A percentile compares a stretch with the other conserved stretches of the same genome.
These are phyloP conservation scores for Magnusiomyces tetraspermus DNA, from an alignment of 1,139 yeast species.

Conservation along the genomic window DNA sequence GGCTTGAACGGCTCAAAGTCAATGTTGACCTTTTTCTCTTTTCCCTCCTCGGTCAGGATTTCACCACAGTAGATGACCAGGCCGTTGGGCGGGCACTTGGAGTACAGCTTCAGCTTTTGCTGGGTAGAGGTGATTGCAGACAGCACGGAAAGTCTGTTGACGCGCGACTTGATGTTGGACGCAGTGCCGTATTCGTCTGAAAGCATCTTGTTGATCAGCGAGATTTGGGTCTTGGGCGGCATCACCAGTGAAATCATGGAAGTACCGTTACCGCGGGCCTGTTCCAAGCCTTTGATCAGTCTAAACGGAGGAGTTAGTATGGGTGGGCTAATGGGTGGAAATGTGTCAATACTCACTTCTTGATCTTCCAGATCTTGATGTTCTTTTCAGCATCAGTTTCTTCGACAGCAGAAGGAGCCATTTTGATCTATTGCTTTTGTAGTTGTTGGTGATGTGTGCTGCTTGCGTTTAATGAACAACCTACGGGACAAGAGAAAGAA, in stretches of 20 bases:
- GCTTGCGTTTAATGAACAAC: too few relatives aligned
- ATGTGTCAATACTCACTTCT: constrained; percentile 39
- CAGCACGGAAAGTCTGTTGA: constrained; percentile 91
- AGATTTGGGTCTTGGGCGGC: constrained; percentile 87
- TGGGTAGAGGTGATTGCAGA: constrained; percentile 98
- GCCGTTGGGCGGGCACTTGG: constrained; percentile 85
- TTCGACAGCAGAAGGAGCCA: constrained; percentile 23
- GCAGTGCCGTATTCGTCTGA: constrained; percentile 99
- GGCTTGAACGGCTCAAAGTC: constrained; percentile 98
- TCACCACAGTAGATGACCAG: constrained; percentile 97
- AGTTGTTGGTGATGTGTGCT: too few relatives aligned
- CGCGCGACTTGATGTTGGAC: constrained; percentile 93
- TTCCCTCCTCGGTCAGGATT: constrained; percentile 89
- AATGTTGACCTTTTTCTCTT: constrained; percentile 86
- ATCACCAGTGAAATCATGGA: constrained; percentile 95
- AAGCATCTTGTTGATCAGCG: constrained; percentile 83
- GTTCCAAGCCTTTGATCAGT: constrained; percentile 43
- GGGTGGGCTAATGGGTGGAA: neutral
- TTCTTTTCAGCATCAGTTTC: constrained; percentile 76
- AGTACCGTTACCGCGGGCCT: constrained; percentile 96
- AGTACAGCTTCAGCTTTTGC: constrained; percentile 89
- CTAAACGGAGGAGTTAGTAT: too few relatives aligned
- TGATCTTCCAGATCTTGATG: constrained; percentile 98
- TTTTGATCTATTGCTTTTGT: constrained; percentile 38
- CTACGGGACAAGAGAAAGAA: too few relatives aligned